Evolutionary conservation across 1,284 basidiomycete species (phyloP), one percentile per base, ranked within the genome.

Genomic region (Rhodofomes roseus): DNA sequence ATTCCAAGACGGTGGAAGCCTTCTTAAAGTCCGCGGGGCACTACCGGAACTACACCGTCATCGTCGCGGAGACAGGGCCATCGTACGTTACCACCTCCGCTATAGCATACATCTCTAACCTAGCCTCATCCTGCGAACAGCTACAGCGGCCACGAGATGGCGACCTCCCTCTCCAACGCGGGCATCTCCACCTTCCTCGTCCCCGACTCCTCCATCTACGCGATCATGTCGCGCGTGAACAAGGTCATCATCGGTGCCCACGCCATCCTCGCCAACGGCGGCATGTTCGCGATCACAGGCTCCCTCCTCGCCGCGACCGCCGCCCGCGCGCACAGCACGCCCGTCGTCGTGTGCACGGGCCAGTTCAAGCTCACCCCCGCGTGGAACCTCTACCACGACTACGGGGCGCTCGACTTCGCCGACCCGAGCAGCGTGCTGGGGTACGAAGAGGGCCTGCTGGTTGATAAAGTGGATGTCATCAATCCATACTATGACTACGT

Each of bases 401-500:
- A 90, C 67, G 90, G 86, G 22, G 91, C 92, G 37, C 80, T 93
- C 56, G 95, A 97, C 74, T 92, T 95, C 69, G 91, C 90, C 12
- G 89, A 93, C 68, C 95, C 95, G 0, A 90, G 84, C 62, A 83
- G 84, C 59, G 93, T 96, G 25, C 80, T 95, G 22, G 88, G 86
- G n/a, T 93, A 88, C 63, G 86, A 92, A 62, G 87, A 90, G 65
- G 92, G 86, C 4, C 80, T 82, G 65, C 76, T 90, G 40, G 85
- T 90, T 51, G 90, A 92, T 65, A 89, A 90, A 64, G 92, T 95
- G 8, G 94, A 97, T 64, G 91, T 96, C 11, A 80, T 93, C 37
- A 95, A 94, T 70, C 95, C 96, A 20, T 92, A 92, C 70, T 98
- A 93, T 72, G 96, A 99, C 74, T 96, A 97, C 74, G 91, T 99